phyloP scores from a whole-genome alignment of 345 rosid species.

The Jatropha curcas region DNA sequence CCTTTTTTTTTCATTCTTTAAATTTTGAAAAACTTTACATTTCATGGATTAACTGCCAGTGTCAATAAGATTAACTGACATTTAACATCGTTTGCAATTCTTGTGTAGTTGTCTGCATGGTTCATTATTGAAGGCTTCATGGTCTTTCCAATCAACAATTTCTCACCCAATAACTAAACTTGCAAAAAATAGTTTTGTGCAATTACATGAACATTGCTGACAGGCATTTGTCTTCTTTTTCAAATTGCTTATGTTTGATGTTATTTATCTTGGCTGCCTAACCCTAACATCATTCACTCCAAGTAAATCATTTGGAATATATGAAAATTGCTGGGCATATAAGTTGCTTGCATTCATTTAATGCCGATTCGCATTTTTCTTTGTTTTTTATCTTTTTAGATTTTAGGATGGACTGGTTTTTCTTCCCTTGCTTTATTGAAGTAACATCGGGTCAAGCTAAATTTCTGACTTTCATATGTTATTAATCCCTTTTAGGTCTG shows the following conservation, averaged over 20 bases:
- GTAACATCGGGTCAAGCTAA: background rate
- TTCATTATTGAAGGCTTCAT: background rate
- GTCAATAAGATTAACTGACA: too few species aligned
- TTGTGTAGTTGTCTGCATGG: background rate
- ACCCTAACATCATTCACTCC: background rate
- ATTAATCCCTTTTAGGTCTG: slow-evolving; percentile 45
- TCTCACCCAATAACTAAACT: background rate
- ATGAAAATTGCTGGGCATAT: background rate
- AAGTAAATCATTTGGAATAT: background rate
- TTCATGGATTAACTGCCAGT: too few species aligned
- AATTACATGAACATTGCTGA: too few species aligned
- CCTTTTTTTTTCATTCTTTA: too few species aligned
- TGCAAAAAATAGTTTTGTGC: background rate
- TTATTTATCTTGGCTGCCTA: too few species aligned
- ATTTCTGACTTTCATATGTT: slow-evolving; percentile 16
- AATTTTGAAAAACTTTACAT: too few species aligned
- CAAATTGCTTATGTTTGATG: too few species aligned
- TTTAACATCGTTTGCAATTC: too few species aligned
- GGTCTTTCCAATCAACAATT: background rate
- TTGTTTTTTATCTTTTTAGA: background rate
- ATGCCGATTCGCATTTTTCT: background rate
- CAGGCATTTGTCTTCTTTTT: too few species aligned
- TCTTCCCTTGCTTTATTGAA: background rate
- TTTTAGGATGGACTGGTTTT: slow-evolving; percentile 6
- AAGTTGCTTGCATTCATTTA: background rate